Evolutionary conservation across 2,329 filamentous ascomycete genomes (phyloP), one percentile per base, ranked within the genome.

Genomic region (Fusarium setosum): DNA sequence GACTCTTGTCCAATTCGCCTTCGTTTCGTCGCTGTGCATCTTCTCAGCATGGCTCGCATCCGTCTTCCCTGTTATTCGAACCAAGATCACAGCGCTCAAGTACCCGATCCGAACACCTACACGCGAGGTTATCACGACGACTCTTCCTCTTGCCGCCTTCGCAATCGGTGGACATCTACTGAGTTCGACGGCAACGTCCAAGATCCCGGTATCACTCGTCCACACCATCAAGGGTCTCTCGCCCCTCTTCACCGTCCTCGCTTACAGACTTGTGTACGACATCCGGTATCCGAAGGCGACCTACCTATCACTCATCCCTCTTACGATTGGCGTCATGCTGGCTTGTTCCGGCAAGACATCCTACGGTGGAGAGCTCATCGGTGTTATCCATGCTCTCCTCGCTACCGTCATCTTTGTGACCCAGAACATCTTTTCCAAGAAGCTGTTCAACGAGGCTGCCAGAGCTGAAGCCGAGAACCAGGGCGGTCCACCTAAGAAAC

Each of bases 151-250:
- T 31, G 95, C 96, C 1, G 86, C 91, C 24, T 99, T 99, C 77
- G 94, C 97, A 78, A 92, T 99, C 50, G 91, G 91, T 32, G 96
- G 96, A 6, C 96, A 99, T 78, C 91, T 99, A 37, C 83, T 98
- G 41, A 97, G 93, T 77, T 97, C 95, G 6, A 96, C 94, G 67
- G 95, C 96, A 24, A 99, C 95, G 29, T 91, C 93, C 49, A 92
- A 94, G 76, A 98, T 99, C 54, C 95, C 96, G 1, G 96, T 99
- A 2, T 98, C 96, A 7, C 86, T 99, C 32, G 96, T 99, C 4
- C 96, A 99, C 79, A 99, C 96, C 1, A 98, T 99, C 80, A 99
- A 99, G 81, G 96, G 96, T 8, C 88, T 99, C 23, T 98, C 95
- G 4, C 96, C 96, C 5, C 84, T 99, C 8, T 96, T 99, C 77